These are phyloP conservation scores for Cercospora sesami DNA, from an alignment of 2,329 filamentous ascomycete species.

Conservation along the genomic window DNA sequence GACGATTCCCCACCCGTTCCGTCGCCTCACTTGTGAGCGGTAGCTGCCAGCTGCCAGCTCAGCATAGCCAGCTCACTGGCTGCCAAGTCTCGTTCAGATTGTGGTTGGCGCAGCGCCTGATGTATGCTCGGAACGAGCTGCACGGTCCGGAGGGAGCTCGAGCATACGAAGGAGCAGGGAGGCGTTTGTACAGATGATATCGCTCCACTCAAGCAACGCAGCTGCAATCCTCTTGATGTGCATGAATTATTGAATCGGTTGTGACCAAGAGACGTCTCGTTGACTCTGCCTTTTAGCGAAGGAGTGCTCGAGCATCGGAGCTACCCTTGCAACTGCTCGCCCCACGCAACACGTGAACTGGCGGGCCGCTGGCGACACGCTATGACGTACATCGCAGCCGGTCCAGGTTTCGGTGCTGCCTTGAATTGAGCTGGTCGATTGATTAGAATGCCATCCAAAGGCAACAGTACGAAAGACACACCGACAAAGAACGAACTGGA, in stretches of 20 bases:
- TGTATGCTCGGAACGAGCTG: neutral
- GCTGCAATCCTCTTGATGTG: neutral
- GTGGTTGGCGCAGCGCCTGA: neutral
- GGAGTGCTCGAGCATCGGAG: neutral
- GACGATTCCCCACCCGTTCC: neutral
- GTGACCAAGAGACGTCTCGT: slow-evolving; percentile 1
- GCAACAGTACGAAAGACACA: neutral
- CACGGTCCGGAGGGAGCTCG: neutral
- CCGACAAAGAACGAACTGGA: neutral
- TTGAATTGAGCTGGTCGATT: neutral
- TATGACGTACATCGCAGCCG: neutral
- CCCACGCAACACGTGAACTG: neutral
- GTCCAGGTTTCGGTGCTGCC: slow-evolving; percentile 7
- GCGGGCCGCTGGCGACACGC: neutral
- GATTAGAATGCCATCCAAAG: neutral
- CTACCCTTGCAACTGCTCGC: neutral
- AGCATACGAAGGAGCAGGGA: neutral
- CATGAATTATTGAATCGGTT: neutral
- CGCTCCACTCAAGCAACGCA: neutral
- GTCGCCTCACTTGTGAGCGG: neutral
- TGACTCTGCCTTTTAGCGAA: neutral
- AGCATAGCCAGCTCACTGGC: neutral
- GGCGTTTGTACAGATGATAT: neutral
- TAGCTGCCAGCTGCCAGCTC: neutral
- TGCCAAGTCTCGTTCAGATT: neutral